These are phyloP conservation scores for Epithele typhae DNA, from an alignment of 768 basidiomycete genomes.

Conservation along the genomic window DNA sequence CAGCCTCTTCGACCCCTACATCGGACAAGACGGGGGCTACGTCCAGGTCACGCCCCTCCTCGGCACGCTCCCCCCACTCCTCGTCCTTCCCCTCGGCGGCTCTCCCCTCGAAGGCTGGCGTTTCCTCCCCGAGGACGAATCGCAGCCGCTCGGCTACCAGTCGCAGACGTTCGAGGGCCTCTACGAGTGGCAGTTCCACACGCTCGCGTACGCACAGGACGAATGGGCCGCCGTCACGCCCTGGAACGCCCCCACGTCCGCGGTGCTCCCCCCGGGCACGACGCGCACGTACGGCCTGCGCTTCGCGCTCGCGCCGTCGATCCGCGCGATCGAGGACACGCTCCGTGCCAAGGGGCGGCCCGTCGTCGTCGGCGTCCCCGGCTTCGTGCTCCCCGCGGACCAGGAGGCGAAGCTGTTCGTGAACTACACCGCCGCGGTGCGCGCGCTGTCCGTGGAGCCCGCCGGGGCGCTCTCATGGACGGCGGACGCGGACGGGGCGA, in stretches of 20 bases:
- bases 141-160: conserved; percentile 44
- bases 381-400: conserved; percentile 48
- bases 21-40: conserved; percentile 53
- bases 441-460: conserved; percentile 41
- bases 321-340: conserved; percentile 44
- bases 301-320: conserved; percentile 46
- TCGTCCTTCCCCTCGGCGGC: conserved; percentile 40
- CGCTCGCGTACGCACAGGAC: conserved; percentile 50
- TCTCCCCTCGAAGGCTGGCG: conserved; percentile 57
- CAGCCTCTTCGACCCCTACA: conserved; percentile 54
- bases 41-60: conserved; percentile 48
- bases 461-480: conserved; percentile 43
- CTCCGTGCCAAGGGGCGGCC: conserved; percentile 39
- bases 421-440: conserved; percentile 37
- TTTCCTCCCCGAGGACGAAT: conserved; percentile 48
- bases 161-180: conserved; percentile 57
- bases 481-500: conserved; percentile 38
- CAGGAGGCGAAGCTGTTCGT: conserved; percentile 49
- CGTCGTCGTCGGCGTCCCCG: conserved; percentile 48
- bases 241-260: conserved; percentile 51
- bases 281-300: conserved; percentile 50
- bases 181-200: conserved; percentile 60
- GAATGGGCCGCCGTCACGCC: conserved; percentile 50
- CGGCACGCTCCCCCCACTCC: conserved; percentile 47
- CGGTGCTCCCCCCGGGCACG: conserved; percentile 40